Percentiles rank a stretch among this genome's conserved stretches.
These are phyloP conservation scores for Pinus tabuliformis DNA, from an alignment of 75 land plant species.

Conservation along the genomic window DNA sequence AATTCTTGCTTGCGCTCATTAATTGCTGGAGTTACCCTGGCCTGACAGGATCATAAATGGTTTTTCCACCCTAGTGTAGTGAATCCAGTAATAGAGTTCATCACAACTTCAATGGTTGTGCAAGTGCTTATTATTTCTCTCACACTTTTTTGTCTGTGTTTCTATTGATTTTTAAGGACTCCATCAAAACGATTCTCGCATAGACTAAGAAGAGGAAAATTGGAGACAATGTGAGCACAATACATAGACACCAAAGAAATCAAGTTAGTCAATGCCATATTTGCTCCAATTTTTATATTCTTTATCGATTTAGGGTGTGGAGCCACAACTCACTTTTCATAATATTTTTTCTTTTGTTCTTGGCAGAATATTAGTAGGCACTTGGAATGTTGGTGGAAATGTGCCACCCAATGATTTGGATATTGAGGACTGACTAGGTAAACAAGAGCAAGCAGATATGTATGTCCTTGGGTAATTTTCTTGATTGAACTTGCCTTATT, in stretches of 20 bases:
- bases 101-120: background rate
- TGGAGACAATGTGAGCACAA: no score
- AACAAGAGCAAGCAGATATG: conserved; percentile 68
- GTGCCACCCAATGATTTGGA: conserved; percentile 59
- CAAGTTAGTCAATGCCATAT: no score
- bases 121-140: background rate
- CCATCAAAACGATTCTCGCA: conserved; percentile 2
- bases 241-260: no score
- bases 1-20: no score
- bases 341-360: background rate
- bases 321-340: background rate
- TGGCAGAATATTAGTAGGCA: conserved; percentile 61
- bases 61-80: background rate
- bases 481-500: no score
- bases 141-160: background rate
- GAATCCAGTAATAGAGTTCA: background rate
- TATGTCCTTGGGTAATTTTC: background rate
- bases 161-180: conserved; percentile 11
- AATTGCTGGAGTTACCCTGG: no score
- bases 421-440: conserved; percentile 75
- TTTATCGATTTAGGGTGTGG: background rate
- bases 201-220: conserved; percentile 52
- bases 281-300: background rate
- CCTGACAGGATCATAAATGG: background rate
- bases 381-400: conserved; percentile 95